These are phyloP conservation scores for Lodderomyces margitis DNA, from an alignment of 1,139 yeast genomes.

Conservation along the genomic window DNA sequence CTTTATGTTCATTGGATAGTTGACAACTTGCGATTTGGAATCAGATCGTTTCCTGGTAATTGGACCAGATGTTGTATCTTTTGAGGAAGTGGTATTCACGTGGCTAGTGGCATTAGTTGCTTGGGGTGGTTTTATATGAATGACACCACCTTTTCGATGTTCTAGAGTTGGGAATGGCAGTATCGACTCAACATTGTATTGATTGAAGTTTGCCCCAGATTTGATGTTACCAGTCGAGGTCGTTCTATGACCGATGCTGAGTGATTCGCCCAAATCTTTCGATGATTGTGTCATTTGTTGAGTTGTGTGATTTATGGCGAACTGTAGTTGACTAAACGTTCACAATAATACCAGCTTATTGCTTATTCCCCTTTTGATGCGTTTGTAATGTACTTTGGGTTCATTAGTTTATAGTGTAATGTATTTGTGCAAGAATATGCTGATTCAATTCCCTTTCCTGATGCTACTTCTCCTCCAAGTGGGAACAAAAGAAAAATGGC, in stretches of 20 bases:
- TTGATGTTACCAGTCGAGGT: not conserved
- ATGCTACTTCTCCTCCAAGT: not conserved
- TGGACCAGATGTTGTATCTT: conserved; percentile 1
- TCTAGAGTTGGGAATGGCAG: conserved; percentile 15
- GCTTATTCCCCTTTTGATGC: conserved; percentile 1
- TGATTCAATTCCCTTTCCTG: not conserved
- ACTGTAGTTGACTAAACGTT: not conserved
- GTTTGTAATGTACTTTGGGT: not conserved
- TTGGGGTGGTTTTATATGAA: conserved; percentile 9
- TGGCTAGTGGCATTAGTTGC: not conserved
- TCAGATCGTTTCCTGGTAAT: conserved; percentile 35
- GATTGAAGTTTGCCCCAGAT: not conserved
- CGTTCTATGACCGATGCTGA: conserved; percentile 6
- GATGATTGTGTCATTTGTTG: conserved; percentile 12
- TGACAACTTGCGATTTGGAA: conserved; percentile 37
- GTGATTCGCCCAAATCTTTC: conserved; percentile 5
- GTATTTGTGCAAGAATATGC: not conserved
- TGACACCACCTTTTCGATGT: conserved; percentile 11
- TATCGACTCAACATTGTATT: conserved; percentile 2
- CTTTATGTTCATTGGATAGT: conserved; percentile 14
- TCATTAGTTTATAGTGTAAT: not conserved
- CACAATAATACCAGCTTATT: conserved; percentile 12
- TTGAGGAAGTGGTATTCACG: conserved; percentile 4
- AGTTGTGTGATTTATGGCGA: not conserved
- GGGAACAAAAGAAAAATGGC: not conserved